A percentile compares a stretch with the other conserved stretches of the same genome.
Conservation (phyloP, 345 rosid species). For the Clarkia xantiana region DNA sequence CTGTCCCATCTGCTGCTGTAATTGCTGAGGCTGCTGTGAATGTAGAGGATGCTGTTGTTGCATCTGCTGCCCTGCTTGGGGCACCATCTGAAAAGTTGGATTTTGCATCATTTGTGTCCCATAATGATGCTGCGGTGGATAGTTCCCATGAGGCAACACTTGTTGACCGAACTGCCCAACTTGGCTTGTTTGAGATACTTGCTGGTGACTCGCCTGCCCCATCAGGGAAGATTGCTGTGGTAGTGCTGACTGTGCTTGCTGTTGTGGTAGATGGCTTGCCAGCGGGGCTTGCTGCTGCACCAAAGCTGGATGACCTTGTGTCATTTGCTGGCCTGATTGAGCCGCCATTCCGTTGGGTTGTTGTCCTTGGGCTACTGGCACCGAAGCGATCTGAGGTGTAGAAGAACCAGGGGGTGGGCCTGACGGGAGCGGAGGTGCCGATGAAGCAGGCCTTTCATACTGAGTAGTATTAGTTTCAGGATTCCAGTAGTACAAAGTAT, state of each 20-base stretch:
- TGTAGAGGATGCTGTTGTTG: background rate
- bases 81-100: conserved; percentile 31
- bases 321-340: conserved; percentile 26
- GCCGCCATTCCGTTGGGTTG: conserved; percentile 29
- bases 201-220: conserved; percentile 25
- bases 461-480: conserved; percentile 88
- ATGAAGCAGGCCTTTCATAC: conserved; percentile 67
- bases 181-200: conserved; percentile 11
- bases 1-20: conserved; percentile 26
- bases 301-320: conserved; percentile 13
- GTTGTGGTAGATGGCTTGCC: conserved; percentile 31
- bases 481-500: conserved; percentile 84
- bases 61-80: conserved; percentile 37
- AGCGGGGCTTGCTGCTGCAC: conserved; percentile 29
- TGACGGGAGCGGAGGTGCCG: conserved; percentile 44
- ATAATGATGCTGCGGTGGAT: conserved; percentile 23
- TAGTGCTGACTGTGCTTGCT: conserved; percentile 15
- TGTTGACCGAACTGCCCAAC: conserved; percentile 26
- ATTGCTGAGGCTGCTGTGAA: no score
- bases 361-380: conserved; percentile 28
- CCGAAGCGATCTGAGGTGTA: conserved; percentile 49
- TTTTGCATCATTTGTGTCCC: conserved; percentile 57
- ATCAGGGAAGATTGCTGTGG: conserved; percentile 25
- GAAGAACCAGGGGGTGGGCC: conserved; percentile 38
- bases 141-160: conserved; percentile 39